Evolutionary conservation across 768 basidiomycete species (phyloP).

Genomic region (Mrakia blollopis): DNA sequence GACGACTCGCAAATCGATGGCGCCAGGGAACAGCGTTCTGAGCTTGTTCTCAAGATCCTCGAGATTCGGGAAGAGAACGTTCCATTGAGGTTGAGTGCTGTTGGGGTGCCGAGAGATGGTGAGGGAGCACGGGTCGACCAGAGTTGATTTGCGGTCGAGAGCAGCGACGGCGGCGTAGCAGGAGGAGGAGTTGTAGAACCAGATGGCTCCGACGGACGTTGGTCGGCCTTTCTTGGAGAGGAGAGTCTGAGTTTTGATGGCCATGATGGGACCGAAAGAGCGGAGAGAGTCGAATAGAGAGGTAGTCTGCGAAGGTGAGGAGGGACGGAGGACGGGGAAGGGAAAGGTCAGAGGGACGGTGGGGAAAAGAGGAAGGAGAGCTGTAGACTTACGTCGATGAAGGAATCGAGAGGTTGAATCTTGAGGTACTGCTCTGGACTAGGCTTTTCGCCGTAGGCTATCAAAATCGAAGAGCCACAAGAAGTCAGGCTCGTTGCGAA

Average conservation of each 20-base stretch:
- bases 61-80: background rate
- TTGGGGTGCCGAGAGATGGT: conserved; percentile 4
- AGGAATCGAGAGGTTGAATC: background rate
- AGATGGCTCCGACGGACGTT: background rate
- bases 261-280: background rate
- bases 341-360: background rate
- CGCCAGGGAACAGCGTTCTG: background rate
- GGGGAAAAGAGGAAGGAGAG: background rate
- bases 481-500: background rate
- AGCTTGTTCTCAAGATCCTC: background rate
- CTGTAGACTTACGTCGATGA: background rate
- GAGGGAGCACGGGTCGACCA: conserved; percentile 1
- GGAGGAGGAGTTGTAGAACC: background rate
- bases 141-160: background rate
- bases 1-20: background rate
- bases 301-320: background rate
- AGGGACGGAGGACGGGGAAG: background rate
- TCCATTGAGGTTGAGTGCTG: background rate
- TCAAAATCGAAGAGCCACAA: background rate
- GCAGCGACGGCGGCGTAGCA: background rate
- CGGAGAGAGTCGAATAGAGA: background rate
- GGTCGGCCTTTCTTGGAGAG: background rate
- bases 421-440: background rate
- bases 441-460: background rate
- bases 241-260: background rate